Base-by-base conservation (phyloP, 1,139 yeast species). In the Magnusiomyces magnusii region DNA sequence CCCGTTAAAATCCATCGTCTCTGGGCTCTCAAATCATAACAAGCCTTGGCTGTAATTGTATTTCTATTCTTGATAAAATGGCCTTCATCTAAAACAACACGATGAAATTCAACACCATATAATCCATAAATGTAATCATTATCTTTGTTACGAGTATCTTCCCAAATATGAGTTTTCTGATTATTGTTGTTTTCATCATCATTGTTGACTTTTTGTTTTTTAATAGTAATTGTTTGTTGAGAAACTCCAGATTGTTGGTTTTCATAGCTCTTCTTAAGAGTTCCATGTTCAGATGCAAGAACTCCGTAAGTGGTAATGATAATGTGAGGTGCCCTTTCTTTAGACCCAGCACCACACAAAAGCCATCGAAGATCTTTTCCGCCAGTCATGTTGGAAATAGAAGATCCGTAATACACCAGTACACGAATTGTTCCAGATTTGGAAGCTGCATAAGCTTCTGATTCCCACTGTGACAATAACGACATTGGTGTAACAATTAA, bases 1-100 rank as follows among this genome's bases (percentile, higher is more conserved):
- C 99, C 99, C 0, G 98, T 91, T 53, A 93, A 75, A 1, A 87
- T 80, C 99, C 99, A 93, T 63, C 83, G 83, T 56, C 95, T 77
- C 51, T 78, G 78, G 67, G 89, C 84, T 17, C 75, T 69, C 25
- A 93, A 69, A 47, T 82, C 86, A 70, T 82, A 84, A 13, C 92
- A 80, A 0, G 98, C 88, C 66, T 85, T 86, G 0, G 97, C 85
- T 0, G 96, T 87, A 62, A 86, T 86, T 1, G 96, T 86, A 54
- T 80, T 76, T 66, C 95, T 78, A 69, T 92, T 92, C 67, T 96
- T 79, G 61, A 93, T 93, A 42, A 82, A 87, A 69, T 93, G 99
- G 3, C 95, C 98, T 71, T 93, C 99, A 72, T 93, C 99, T 23
- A 93, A 71, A 0, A 93, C 87, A 0, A 92, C 77, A 57, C 99